Evolutionary conservation across 106 monocot species (phyloP).

Genomic region (Dendrobium nobile): DNA sequence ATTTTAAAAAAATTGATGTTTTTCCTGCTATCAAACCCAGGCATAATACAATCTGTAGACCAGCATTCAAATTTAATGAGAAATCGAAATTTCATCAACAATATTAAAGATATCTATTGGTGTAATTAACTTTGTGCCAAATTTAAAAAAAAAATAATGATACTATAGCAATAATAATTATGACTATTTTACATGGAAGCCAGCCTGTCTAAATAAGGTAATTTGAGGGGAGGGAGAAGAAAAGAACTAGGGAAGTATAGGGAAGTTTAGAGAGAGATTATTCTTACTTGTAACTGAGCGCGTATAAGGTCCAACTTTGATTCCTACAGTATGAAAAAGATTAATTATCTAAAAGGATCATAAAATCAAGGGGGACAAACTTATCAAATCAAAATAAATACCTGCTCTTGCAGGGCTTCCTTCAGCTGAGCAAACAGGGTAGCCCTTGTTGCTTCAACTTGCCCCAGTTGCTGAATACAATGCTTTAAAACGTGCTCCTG

Average conservation of each 20-base stretch:
- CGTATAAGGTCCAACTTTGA: slow-evolving; percentile 59
- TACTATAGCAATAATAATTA: neutral
- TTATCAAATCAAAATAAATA: slow-evolving; percentile 11
- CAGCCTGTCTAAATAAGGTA: too few relatives aligned
- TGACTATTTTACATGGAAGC: too few relatives aligned
- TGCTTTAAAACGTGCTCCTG: slow-evolving; percentile 67
- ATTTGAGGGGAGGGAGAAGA: neutral
- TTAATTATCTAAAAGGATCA: neutral
- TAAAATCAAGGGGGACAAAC: neutral
- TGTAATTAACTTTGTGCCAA: neutral
- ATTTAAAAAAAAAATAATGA: neutral
- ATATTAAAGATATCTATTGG: neutral
- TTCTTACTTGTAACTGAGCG: slow-evolving; percentile 75
- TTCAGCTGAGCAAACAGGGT: slow-evolving; percentile 54
- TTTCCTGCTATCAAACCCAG: too few relatives aligned
- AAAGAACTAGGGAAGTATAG: neutral
- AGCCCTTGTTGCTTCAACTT: slow-evolving; percentile 51
- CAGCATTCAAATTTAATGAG: neutral
- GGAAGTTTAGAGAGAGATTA: neutral
- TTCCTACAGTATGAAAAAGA: slow-evolving; percentile 43
- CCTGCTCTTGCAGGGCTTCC: slow-evolving; percentile 89
- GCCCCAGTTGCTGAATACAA: slow-evolving; percentile 73
- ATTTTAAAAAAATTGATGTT: neutral
- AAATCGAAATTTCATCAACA: neutral
- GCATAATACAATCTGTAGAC: too few relatives aligned